Percentiles rank a stretch among this genome's conserved stretches.
Conservation (phyloP, 2,329 filamentous ascomycete genomes). For the Botrytis deweyae region DNA sequence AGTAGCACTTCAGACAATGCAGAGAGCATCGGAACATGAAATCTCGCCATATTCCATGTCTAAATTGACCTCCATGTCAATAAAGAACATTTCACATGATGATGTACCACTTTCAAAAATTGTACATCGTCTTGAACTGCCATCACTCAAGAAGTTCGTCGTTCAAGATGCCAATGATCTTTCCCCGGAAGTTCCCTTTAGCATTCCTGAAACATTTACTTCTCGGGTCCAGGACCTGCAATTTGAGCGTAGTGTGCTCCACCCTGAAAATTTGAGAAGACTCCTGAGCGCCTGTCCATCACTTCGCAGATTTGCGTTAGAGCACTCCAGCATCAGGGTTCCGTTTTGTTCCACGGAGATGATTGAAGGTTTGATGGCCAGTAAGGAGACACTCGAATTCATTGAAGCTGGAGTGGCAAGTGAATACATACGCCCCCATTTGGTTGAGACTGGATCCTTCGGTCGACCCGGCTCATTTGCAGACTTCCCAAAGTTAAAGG, state of each 20-base stretch:
- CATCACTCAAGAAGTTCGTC: neutral
- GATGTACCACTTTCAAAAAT: neutral
- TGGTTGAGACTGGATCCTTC: neutral
- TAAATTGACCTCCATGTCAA: neutral
- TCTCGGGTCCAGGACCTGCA: neutral
- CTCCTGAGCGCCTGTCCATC: neutral
- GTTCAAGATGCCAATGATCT: neutral
- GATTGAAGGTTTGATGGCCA: neutral
- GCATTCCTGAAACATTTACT: neutral
- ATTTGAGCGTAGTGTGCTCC: neutral
- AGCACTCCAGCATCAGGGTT: neutral
- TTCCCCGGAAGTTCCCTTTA: neutral
- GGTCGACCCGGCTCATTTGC: neutral
- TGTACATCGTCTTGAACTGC: neutral
- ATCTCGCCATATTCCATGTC: neutral
- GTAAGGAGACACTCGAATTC: neutral
- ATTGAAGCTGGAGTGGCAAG: neutral
- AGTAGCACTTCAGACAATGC: neutral
- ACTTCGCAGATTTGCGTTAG: neutral
- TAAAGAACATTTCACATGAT: neutral
- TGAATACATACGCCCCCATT: neutral
- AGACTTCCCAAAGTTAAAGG: neutral
- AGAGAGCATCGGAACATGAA: neutral
- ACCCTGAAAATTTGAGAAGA: neutral
- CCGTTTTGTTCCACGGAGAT: neutral